Evolutionary conservation across 345 rosid species (phyloP).

Genomic region (Combretum micranthum): DNA sequence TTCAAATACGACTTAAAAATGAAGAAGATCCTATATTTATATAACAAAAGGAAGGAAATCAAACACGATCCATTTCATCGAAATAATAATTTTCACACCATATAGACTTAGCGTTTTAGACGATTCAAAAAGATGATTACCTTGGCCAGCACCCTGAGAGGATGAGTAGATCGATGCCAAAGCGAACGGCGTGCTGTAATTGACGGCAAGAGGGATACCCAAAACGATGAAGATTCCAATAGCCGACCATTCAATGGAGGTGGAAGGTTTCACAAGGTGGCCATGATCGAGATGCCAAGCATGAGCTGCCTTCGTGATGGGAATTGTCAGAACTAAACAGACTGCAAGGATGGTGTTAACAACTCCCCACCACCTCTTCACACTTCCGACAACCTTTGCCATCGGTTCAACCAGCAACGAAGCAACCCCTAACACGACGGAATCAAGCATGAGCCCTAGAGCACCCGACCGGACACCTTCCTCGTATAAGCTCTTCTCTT

Average conservation of each 20-base stretch:
- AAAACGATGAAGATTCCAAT: conserved; percentile 6
- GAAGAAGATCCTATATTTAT: too few relatives aligned
- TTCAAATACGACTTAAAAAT: too few relatives aligned
- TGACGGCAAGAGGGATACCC: conserved; percentile 17
- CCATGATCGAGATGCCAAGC: not conserved
- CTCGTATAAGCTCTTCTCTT: conserved; percentile 31
- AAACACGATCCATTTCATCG: too few relatives aligned
- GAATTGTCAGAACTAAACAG: conserved; percentile 9
- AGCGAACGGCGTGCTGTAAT: conserved; percentile 19
- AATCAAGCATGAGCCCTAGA: conserved; percentile 70
- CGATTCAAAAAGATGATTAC: not conserved
- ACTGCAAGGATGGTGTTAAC: conserved; percentile 10
- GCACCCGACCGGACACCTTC: conserved; percentile 76
- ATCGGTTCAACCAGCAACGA: conserved; percentile 47
- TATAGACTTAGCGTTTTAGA: too few relatives aligned
- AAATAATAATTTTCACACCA: too few relatives aligned
- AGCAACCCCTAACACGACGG: conserved; percentile 58
- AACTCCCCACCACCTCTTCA: conserved; percentile 15
- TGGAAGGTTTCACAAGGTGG: conserved; percentile 4
- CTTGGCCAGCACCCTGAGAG: conserved; percentile 14
- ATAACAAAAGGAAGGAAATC: too few relatives aligned
- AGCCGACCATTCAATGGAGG: not conserved
- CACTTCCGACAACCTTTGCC: conserved; percentile 37
- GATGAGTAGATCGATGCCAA: conserved; percentile 13
- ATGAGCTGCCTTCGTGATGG: conserved; percentile 10